phyloP scores from a whole-genome alignment of 441 rosid species.

The Corymbia calophylla region DNA sequence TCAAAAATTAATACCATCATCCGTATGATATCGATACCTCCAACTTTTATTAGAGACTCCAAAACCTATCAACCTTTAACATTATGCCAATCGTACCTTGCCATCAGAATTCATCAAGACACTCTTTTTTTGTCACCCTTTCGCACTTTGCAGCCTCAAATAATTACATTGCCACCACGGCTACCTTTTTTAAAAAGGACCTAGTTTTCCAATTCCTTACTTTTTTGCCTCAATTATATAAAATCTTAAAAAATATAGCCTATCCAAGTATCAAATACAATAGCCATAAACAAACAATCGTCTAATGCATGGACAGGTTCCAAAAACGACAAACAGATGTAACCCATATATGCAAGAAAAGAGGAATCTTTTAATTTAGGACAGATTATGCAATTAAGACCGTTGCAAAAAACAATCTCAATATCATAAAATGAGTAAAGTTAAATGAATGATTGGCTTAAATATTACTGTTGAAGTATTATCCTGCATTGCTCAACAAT shows the following conservation, averaged over 20 bases:
- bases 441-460: neutral
- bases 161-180: neutral
- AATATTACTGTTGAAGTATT: neutral
- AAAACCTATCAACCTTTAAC: neutral
- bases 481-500: rapidly evolving
- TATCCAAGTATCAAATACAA: neutral
- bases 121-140: neutral
- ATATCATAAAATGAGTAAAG: neutral
- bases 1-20: neutral
- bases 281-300: neutral
- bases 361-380: neutral
- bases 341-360: neutral
- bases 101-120: neutral
- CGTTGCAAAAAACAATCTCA: neutral
- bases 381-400: neutral
- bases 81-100: neutral
- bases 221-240: neutral
- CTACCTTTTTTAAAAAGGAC: neutral
- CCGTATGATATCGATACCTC: rapidly evolving
- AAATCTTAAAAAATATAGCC: neutral
- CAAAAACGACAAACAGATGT: neutral
- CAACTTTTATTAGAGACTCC: neutral
- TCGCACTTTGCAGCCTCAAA: neutral
- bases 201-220: neutral
- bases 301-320: neutral